Evolutionary conservation across 352 stramenopile genomes (phyloP).

Genomic region (Globisporangium barbulae): DNA sequence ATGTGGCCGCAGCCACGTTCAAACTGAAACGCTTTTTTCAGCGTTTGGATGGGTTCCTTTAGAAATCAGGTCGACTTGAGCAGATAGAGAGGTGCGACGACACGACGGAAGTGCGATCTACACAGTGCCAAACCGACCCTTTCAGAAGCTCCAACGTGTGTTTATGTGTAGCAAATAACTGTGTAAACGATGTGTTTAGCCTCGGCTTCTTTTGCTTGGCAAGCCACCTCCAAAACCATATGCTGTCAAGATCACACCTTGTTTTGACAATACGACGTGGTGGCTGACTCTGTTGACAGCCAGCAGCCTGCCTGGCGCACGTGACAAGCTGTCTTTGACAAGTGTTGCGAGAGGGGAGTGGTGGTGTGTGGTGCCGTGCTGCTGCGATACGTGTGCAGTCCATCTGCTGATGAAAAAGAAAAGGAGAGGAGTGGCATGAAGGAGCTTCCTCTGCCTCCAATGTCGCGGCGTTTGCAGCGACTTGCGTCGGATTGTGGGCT

Average conservation of each 20-base stretch:
- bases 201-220: not conserved
- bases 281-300: not conserved
- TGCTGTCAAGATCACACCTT: not conserved
- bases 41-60: not conserved
- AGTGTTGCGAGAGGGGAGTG: not conserved
- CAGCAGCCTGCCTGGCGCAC: not conserved
- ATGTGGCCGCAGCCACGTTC: not conserved
- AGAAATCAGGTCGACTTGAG: not conserved
- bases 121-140: not conserved
- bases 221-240: not conserved
- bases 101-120: not conserved
- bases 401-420: not conserved
- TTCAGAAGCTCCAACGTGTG: not conserved
- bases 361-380: not conserved
- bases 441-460: not conserved
- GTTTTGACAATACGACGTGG: not conserved
- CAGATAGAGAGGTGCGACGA: not conserved
- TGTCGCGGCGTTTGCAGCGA: too few relatives aligned
- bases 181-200: not conserved
- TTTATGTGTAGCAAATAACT: not conserved
- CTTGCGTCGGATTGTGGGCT: not conserved
- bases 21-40: not conserved
- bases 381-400: not conserved
- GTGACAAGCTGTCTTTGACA: not conserved
- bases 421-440: not conserved